Evolutionary conservation across 1,284 basidiomycete genomes (phyloP), one percentile per base, ranked within the genome.

Genomic region (Abortiporus biennis): DNA sequence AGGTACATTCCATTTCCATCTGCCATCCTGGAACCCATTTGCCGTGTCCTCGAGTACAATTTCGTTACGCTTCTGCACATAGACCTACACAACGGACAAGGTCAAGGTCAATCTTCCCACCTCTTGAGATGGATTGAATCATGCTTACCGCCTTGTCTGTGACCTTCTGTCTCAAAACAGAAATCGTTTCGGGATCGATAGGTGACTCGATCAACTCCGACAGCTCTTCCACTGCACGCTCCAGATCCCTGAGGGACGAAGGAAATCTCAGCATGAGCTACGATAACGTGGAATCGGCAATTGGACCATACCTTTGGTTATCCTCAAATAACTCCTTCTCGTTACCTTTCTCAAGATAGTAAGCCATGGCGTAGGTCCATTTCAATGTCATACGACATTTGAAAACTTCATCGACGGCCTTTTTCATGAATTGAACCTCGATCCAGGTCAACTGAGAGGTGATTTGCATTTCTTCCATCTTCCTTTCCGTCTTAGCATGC

Each of bases 311-410:
- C 85, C 89, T 76, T 66, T 99, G 95, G 58, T 98, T 98, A 65
- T 97, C 94, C 65, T 98, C 95, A 54, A 95, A 99, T 36, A 99
- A 68, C 58, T 93, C 90, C 61, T 97, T 98, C 75, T 90, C 76
- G 62, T 97, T 98, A 52, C 91, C 84, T 58, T 79, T 82, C 44
- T 80, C 77, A 24, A 88, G 72, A 53, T 97, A 99, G 69, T 93
- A 99, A 11, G 94, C 95, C 94, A 99, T 97, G n/a, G 91, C 89
- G 59, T 99, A 99, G 13, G 94, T 98, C 95, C 96, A 99, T 66
- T 98, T 98, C 49, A 99, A 78, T 33, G 95, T 97, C 72, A 85
- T 92, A 25, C 95, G 82, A 59, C 94, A 97, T 61, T 85, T 86
- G 51, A 85, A 80, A 8, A 91, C 83, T 54, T 86, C 85, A 56